Percentiles rank a stretch among this genome's conserved stretches.
These are phyloP conservation scores for Tremellales sp. DNA, from an alignment of 1,284 basidiomycete species.

Conservation along the genomic window DNA sequence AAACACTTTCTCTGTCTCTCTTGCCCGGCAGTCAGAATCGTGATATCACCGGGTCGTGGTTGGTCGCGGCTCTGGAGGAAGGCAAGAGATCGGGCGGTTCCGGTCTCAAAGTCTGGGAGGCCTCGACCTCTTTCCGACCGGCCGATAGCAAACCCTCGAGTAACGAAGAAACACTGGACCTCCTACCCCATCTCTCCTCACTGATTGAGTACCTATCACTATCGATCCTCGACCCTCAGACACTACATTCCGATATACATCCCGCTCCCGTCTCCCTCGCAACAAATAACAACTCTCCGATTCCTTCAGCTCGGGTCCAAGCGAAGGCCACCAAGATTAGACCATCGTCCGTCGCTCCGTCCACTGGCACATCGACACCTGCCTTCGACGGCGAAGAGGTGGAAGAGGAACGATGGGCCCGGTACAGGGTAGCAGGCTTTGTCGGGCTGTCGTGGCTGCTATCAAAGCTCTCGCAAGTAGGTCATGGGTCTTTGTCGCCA, in stretches of 20 bases:
- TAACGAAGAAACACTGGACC: conserved; percentile 36
- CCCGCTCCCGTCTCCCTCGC: conserved; percentile 51
- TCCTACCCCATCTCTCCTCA: conserved; percentile 45
- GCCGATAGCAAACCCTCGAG: conserved; percentile 5
- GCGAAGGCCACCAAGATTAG: conserved; percentile 18
- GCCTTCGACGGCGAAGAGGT: conserved; percentile 30
- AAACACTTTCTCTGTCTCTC: conserved; percentile 52
- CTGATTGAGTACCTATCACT: conserved; percentile 45
- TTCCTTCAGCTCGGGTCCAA: conserved; percentile 12
- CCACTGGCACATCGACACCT: conserved; percentile 12
- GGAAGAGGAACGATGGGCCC: conserved; percentile 63
- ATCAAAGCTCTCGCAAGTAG: conserved; percentile 21
- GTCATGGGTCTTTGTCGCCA: conserved; percentile 20
- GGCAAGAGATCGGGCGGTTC: conserved; percentile 37
- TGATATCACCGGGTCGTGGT: conserved; percentile 75
- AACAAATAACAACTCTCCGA: conserved; percentile 9
- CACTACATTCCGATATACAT: conserved; percentile 64
- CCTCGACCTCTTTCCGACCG: conserved; percentile 23
- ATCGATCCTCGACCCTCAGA: conserved; percentile 63
- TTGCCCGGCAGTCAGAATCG: conserved; percentile 61
- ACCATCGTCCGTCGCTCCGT: conserved; percentile 8
- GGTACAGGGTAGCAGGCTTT: conserved; percentile 68
- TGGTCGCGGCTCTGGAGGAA: conserved; percentile 46
- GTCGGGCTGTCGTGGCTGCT: conserved; percentile 61
- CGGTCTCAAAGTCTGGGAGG: conserved; percentile 34